These are phyloP conservation scores for Fusarium paranaense DNA, from an alignment of 2,329 filamentous ascomycete species.

Conservation along the genomic window DNA sequence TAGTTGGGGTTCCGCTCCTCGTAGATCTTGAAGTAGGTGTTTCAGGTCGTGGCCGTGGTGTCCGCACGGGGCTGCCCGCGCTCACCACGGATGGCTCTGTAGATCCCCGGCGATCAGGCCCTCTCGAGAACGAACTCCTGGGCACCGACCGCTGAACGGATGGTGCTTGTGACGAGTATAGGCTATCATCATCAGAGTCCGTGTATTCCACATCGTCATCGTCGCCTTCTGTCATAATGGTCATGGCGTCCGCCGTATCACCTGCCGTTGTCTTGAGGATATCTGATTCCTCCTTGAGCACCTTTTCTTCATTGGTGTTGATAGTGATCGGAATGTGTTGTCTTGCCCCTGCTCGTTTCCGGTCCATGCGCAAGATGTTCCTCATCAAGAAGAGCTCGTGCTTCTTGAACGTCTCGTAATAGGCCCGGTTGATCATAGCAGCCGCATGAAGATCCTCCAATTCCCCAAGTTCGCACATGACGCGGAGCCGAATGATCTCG, in stretches of 20 bases:
- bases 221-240: slow-evolving; percentile 46
- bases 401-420: slow-evolving; percentile 59
- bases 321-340: slow-evolving; percentile 38
- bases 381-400: slow-evolving; percentile 56
- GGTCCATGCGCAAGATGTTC: slow-evolving; percentile 48
- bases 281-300: slow-evolving; percentile 47
- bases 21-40: slow-evolving; percentile 37
- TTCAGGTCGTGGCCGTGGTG: slow-evolving; percentile 29
- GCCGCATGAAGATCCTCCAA: slow-evolving; percentile 57
- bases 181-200: slow-evolving; percentile 40
- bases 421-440: slow-evolving; percentile 56
- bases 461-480: slow-evolving; percentile 55
- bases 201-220: slow-evolving; percentile 40
- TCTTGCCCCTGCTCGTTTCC: slow-evolving; percentile 30
- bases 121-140: slow-evolving; percentile 22
- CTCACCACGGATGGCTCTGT: slow-evolving; percentile 27
- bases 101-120: slow-evolving; percentile 22
- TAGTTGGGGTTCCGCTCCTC: slow-evolving; percentile 30
- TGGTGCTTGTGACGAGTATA: slow-evolving; percentile 35
- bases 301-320: slow-evolving; percentile 50
- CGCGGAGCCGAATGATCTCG: slow-evolving; percentile 53
- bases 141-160: slow-evolving; percentile 29
- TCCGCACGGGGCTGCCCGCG: slow-evolving; percentile 32
- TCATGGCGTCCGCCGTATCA: slow-evolving; percentile 46
- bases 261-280: slow-evolving; percentile 44